phyloP scores from a whole-genome alignment of 805 yeast genomes.

The Suhomyces kilbournensis region DNA sequence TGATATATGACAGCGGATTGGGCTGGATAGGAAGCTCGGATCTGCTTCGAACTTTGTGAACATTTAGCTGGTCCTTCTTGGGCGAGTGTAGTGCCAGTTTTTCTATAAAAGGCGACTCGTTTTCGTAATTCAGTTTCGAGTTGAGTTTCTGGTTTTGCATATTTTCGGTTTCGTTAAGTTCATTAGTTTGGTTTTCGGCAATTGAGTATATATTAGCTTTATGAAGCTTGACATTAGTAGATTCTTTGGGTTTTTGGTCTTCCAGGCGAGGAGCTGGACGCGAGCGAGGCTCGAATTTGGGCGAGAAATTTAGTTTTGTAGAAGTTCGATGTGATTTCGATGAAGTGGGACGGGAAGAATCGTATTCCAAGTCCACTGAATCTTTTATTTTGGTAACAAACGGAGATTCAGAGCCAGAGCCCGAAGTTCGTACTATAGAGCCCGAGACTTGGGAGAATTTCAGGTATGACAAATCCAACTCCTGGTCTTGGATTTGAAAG shows the following conservation, averaged over 20 bases:
- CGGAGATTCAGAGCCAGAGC: conserved; percentile 20
- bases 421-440: conserved; percentile 13
- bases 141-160: background rate
- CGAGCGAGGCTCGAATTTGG: background rate
- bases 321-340: background rate
- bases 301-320: background rate
- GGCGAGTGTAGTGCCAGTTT: background rate
- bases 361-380: background rate
- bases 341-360: background rate
- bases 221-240: background rate
- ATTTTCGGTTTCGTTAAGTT: background rate
- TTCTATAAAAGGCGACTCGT: conserved; percentile 19
- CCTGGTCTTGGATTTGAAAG: conserved; percentile 16
- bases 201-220: conserved; percentile 3
- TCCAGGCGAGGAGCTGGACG: background rate
- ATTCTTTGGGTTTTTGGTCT: background rate
- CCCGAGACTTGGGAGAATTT: conserved; percentile 33
- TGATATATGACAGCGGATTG: background rate
- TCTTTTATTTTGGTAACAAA: conserved; percentile 13
- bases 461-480: conserved; percentile 33
- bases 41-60: conserved; percentile 2
- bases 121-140: conserved; percentile 7
- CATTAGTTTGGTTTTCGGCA: conserved; percentile 1
- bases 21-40: background rate
- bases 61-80: background rate